phyloP scores from a whole-genome alignment of 805 yeast species.

The Hanseniaspora meyeri region DNA sequence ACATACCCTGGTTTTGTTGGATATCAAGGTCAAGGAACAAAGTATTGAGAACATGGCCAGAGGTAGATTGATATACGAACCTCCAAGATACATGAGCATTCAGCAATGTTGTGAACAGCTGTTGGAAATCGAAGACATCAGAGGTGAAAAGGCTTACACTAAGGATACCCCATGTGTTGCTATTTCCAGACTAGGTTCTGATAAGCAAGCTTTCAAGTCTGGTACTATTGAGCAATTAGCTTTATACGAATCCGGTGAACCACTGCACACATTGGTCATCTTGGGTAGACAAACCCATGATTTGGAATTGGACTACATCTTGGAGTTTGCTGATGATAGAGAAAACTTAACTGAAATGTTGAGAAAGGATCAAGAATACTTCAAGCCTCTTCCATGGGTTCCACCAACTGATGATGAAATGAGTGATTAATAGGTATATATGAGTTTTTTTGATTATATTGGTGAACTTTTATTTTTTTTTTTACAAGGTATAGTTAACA shows the following conservation, averaged over 20 bases:
- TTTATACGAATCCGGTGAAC: conserved; percentile 83
- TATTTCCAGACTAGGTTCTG: conserved; percentile 81
- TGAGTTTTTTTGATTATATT: not conserved
- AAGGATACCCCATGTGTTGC: conserved; percentile 88
- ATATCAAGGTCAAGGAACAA: conserved; percentile 94
- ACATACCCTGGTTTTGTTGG: conserved; percentile 78
- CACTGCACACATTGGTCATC: conserved; percentile 81
- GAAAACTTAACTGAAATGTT: conserved; percentile 37
- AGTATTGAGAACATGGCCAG: conserved; percentile 87
- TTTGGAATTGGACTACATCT: conserved; percentile 72
- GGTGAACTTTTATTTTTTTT: no score
- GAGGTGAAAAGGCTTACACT: conserved; percentile 68
- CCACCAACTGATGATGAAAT: conserved; percentile 35
- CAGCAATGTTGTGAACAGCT: conserved; percentile 80
- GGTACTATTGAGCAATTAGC: conserved; percentile 70
- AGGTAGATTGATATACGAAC: conserved; percentile 84
- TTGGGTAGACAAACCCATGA: conserved; percentile 92
- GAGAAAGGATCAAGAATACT: conserved; percentile 48
- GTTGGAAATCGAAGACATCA: conserved; percentile 70
- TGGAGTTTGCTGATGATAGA: conserved; percentile 58
- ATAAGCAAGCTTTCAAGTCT: conserved; percentile 68
- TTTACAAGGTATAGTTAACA: no score
- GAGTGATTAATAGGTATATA: conserved; percentile 6
- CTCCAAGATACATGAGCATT: conserved; percentile 92
- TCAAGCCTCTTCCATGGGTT: conserved; percentile 60